Percentiles rank a stretch among this genome's conserved stretches.
These are phyloP conservation scores for Chlamydomonas sp. DNA, from an alignment of 139 green algal species.

Conservation along the genomic window DNA sequence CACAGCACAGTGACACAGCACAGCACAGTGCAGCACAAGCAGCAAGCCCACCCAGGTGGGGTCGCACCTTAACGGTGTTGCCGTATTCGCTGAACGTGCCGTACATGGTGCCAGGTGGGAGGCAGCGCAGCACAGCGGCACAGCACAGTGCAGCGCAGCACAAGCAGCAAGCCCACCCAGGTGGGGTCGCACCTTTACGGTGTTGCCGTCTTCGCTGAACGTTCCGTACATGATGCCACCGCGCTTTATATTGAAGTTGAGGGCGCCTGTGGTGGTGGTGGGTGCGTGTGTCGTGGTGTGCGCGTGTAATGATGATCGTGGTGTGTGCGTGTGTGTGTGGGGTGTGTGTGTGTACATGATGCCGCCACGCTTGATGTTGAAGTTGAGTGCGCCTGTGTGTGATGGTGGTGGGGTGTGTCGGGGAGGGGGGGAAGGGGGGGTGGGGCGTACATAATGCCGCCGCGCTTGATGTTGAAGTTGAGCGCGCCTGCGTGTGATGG, in stretches of 20 bases:
- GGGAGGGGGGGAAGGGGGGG: no score
- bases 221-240: conserved; percentile 88
- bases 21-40: no score
- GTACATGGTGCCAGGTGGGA: no score
- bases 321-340: not conserved
- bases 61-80: not conserved
- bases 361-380: no score
- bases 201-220: conserved; percentile 60
- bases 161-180: no score
- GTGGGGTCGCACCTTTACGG: conserved; percentile 54
- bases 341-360: not conserved
- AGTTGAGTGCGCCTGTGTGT: no score
- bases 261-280: conserved; percentile 26
- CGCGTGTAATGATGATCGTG: not conserved
- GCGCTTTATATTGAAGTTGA: conserved; percentile 90
- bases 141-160: no score
- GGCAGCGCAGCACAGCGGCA: no score
- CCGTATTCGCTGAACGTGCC: no score
- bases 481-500: conserved; percentile 38
- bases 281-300: not conserved
- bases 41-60: not conserved
- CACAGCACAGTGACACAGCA: no score
- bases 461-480: conserved; percentile 86
- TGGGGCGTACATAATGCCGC: conserved; percentile 90
- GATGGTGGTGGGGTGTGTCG: no score